These are phyloP conservation scores for Paramecium tetraurelia DNA, from an alignment of 73 alveolate genomes.

Conservation along the genomic window DNA sequence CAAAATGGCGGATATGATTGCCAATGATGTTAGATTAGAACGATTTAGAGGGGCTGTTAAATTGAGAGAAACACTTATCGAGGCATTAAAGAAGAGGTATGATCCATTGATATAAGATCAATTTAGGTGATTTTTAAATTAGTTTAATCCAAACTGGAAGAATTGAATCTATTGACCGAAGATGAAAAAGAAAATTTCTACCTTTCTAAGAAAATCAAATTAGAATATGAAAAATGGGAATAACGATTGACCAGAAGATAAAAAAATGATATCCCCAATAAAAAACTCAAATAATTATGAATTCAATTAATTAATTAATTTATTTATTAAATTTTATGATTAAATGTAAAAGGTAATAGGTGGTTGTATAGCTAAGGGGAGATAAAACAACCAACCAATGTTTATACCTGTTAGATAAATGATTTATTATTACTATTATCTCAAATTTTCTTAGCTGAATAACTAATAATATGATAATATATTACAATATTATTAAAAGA, in stretches of 20 bases:
- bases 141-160: neutral
- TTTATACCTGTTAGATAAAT: slow-evolving; percentile 4
- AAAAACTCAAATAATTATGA: neutral
- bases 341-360: slow-evolving; percentile 45
- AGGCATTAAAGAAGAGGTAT: neutral
- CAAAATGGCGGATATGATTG: neutral
- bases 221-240: slow-evolving; percentile 27
- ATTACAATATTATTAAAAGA: neutral
- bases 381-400: neutral
- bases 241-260: neutral
- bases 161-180: neutral
- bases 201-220: neutral
- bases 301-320: neutral
- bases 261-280: neutral
- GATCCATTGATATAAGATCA: neutral
- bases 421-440: neutral
- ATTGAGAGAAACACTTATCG: neutral
- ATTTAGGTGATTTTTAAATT: neutral
- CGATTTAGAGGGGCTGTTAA: neutral
- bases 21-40: neutral
- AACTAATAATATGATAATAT: neutral
- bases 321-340: neutral
- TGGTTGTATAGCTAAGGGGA: slow-evolving; percentile 27
- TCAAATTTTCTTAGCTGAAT: neutral
- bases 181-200: neutral